phyloP scores from a whole-genome alignment of 2,329 filamentous ascomycete genomes.

The Bimuria novae-zelandiae region DNA sequence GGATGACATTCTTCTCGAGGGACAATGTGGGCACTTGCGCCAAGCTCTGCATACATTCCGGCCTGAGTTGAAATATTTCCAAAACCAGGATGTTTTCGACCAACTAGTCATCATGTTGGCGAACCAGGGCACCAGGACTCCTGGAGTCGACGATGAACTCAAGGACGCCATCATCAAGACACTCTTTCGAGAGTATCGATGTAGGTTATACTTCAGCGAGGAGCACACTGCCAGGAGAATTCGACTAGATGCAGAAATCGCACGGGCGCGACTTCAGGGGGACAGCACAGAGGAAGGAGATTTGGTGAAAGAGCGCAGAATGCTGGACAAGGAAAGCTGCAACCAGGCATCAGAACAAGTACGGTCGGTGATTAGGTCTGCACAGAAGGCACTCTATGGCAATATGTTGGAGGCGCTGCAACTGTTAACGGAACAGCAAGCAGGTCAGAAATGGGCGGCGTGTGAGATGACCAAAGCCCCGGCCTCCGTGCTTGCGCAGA shows the following conservation, averaged over 20 bases:
- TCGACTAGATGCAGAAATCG: constrained; percentile 5
- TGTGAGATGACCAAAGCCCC: not conserved
- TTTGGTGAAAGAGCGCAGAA: not conserved
- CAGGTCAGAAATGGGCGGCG: constrained; percentile 18
- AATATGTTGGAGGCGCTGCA: constrained; percentile 16
- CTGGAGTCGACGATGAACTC: constrained; percentile 23
- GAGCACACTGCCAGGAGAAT: constrained; percentile 7
- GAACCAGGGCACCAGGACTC: constrained; percentile 17
- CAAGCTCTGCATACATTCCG: constrained; percentile 22
- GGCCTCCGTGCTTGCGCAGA: not conserved
- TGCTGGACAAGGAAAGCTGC: not conserved
- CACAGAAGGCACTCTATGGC: constrained; percentile 11
- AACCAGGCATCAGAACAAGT: not conserved
- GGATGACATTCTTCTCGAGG: constrained; percentile 10
- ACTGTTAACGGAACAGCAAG: constrained; percentile 17
- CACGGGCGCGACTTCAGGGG: constrained; percentile 7
- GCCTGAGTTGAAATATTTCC: constrained; percentile 24
- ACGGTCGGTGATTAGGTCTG: constrained; percentile 13
- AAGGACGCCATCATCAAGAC: constrained; percentile 19
- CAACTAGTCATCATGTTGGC: constrained; percentile 25
- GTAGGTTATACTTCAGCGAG: constrained; percentile 8
- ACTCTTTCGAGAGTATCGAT: constrained; percentile 11
- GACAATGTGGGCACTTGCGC: constrained; percentile 12
- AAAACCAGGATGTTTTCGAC: constrained; percentile 15
- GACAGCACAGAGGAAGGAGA: constrained; percentile 8